These are phyloP conservation scores for Solanum lycopersicoides DNA, from an alignment of 257 asterid species.

Conservation along the genomic window DNA sequence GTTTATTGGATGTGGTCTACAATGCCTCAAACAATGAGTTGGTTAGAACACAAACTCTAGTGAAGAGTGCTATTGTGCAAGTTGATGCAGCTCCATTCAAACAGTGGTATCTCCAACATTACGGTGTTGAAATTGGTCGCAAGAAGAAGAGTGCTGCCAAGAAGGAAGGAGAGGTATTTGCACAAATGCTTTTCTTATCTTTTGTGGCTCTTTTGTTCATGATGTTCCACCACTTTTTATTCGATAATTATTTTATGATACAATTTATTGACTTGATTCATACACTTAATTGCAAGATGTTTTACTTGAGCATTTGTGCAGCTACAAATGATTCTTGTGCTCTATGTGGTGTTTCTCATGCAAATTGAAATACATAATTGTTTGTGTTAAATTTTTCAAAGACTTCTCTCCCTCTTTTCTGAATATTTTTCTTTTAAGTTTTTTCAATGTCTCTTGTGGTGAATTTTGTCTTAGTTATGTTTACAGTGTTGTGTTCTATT, in stretches of 20 bases:
- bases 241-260: background rate
- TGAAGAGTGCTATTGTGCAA: slow-evolving; percentile 29
- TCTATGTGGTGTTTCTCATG: background rate
- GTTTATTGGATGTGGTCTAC: slow-evolving; percentile 28
- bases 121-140: slow-evolving; percentile 43
- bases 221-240: background rate
- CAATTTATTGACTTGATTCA: background rate
- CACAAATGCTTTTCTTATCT: background rate
- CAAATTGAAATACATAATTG: background rate
- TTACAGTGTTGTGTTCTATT: background rate
- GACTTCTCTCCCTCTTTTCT: background rate
- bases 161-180: slow-evolving; percentile 33
- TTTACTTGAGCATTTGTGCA: background rate
- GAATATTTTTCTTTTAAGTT: background rate
- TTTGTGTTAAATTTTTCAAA: background rate
- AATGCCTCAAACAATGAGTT: slow-evolving; percentile 33
- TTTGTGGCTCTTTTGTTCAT: background rate
- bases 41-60: slow-evolving; percentile 33
- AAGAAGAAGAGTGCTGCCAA: slow-evolving; percentile 38
- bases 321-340: background rate
- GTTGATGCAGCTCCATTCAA: slow-evolving; percentile 37
- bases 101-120: slow-evolving; percentile 45
- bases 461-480: background rate
- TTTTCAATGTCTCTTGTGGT: background rate
- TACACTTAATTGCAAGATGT: background rate